Percentiles rank a stretch among this genome's conserved stretches.
Conservation (phyloP, 179 eudicot species). For the Beta lomatogona region DNA sequence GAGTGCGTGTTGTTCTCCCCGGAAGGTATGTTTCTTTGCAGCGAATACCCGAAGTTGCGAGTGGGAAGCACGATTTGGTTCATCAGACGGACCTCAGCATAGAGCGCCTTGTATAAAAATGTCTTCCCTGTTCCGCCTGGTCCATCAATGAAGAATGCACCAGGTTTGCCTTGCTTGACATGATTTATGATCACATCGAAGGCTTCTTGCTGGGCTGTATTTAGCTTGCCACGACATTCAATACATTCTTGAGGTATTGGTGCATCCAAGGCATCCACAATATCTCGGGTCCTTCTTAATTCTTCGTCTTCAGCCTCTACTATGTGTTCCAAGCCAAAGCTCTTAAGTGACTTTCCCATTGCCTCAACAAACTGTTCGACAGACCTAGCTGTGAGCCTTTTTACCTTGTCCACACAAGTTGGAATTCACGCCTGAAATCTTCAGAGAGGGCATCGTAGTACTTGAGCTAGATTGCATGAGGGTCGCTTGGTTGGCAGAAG, state of each 20-base stretch:
- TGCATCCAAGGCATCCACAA: constrained; percentile 3
- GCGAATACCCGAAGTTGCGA: not conserved
- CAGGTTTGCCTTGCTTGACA: not conserved
- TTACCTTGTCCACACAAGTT: too few species aligned
- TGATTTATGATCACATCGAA: not conserved
- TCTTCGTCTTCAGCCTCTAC: not conserved
- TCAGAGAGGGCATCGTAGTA: constrained; percentile 17
- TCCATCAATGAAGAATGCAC: not conserved
- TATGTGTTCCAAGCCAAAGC: not conserved
- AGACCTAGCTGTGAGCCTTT: too few species aligned
- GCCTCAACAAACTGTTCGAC: not conserved
- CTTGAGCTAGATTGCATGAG: not conserved
- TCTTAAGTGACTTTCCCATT: not conserved
- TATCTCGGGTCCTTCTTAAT: not conserved
- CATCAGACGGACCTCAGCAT: not conserved
- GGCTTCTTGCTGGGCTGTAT: not conserved
- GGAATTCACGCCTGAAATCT: too few species aligned
- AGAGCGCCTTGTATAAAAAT: not conserved
- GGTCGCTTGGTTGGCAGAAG: constrained; percentile 11
- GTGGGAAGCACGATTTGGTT: not conserved
- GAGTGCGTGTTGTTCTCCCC: constrained; percentile 1
- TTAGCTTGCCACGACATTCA: not conserved
- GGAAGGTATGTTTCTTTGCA: not conserved
- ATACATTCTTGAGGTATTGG: not conserved
- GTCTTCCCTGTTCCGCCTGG: not conserved